These are phyloP conservation scores for Boeremia lycopersici DNA, from an alignment of 2,329 filamentous ascomycete genomes.

Conservation along the genomic window DNA sequence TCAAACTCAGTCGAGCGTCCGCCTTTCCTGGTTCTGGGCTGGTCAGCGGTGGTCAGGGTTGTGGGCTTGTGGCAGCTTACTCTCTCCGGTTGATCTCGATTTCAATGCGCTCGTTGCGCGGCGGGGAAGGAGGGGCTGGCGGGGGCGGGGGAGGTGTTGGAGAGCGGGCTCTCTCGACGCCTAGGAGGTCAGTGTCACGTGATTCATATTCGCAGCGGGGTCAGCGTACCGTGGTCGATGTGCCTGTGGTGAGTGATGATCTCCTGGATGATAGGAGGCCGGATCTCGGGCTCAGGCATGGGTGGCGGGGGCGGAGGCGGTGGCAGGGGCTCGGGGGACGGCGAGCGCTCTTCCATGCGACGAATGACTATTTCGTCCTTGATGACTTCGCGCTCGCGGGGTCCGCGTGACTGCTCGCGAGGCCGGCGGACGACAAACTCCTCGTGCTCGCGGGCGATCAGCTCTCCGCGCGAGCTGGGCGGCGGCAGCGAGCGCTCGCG, in stretches of 20 bases:
- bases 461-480: conserved; percentile 41
- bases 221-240: conserved; percentile 77
- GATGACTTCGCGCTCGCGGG: conserved; percentile 44
- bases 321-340: conserved; percentile 58
- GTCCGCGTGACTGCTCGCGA: conserved; percentile 44
- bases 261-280: conserved; percentile 83
- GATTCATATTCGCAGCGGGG: neutral
- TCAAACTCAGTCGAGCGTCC: conserved; percentile 59
- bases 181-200: conserved; percentile 25
- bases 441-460: conserved; percentile 49
- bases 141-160: conserved; percentile 58
- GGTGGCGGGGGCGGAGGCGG: conserved; percentile 53
- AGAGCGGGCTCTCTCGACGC: conserved; percentile 54
- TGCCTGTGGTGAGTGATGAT: conserved; percentile 88
- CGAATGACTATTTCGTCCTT: conserved; percentile 53
- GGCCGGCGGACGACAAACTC: conserved; percentile 49
- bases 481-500: conserved; percentile 47
- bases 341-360: conserved; percentile 53
- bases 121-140: conserved; percentile 52
- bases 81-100: conserved; percentile 60
- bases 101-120: conserved; percentile 59
- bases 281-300: conserved; percentile 69
- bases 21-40: conserved; percentile 41
- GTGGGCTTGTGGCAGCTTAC: conserved; percentile 42
- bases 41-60: conserved; percentile 15